Evolutionary conservation across 2,329 filamentous ascomycete species (phyloP), one percentile per base, ranked within the genome.

Genomic region (Trichoderma pleuroti): DNA sequence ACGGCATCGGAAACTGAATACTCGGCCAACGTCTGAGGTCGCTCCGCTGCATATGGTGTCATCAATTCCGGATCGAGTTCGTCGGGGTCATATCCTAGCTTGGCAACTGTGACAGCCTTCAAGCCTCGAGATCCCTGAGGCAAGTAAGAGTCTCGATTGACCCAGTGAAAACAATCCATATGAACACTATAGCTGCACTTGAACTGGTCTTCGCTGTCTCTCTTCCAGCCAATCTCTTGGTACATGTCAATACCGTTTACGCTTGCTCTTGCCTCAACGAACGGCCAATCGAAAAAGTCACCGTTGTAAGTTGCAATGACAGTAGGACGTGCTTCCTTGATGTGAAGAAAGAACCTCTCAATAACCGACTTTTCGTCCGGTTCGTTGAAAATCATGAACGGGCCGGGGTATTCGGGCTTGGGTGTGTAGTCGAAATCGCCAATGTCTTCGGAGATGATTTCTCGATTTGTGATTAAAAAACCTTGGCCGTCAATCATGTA

Each of bases 281-380:
- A 99, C 0, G 96, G 95, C 96, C 96, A 99, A 91, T 99, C 96
- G 90, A 99, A 99, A 80, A 99, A 99, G 84, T 99, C 96, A 84
- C 96, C 96, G 93, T 99, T 99, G 86, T 99, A 99, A n/a, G 96
- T 99, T 42, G 97, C 95, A 80, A 99, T 99, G 70, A 99, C 95
- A 0, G 94, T 98, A 0, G 96, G 96, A 72, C 92, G 89, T 1
- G 94, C 93, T 80, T 97, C 93, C 77, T 99, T 98, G 81, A 99
- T 92, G 80, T 98, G 96, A 52, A 93, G 86, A 77, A 99, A 98
- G 82, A 99, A 99, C 18, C 96, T 87, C 78, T 98, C 95, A 26
- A 99, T 85, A 2, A 97, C 79, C 1, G 86, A 88, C 80, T 96
- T 96, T 81, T 99, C 96, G 77, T 98, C 91, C 1, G 94, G 92